Evolutionary conservation across 768 basidiomycete species (phyloP), one percentile per base, ranked within the genome.

Genomic region (Hypsizygus marmoreus): DNA sequence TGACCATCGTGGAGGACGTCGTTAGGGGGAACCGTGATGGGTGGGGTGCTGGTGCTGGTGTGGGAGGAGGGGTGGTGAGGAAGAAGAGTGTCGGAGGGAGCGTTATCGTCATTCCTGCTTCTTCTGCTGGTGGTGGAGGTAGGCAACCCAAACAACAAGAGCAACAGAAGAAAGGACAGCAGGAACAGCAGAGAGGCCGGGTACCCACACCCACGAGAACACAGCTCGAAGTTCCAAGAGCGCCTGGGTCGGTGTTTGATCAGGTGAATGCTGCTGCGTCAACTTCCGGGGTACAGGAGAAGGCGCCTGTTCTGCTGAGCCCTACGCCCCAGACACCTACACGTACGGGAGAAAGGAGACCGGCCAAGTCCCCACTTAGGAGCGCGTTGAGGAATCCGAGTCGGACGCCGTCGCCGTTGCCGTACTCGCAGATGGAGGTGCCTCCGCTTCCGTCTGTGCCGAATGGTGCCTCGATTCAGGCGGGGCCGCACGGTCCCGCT

Each of bases 1-100:
- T 88, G 83, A 81, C 77, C 54, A 81, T 88, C 51, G 80, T 88
- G 7, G 84, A 86, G 55, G 76, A 71, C 45, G 79, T 86, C 34
- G 62, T 82, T 19, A 65, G 65, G 35, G 54, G 34, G 24, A 60
- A 67, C 43, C 40, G 49, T 47, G 6, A 35, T 32, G 11, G 49
- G n/a, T 19, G 42, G 16, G 24, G 25, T 28, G 38, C 24, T 30
- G 31, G 41, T 14, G 3, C 36, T 13, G 20, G 26, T 30, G 22
- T 6, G 20, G 25, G 17, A 28, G 23, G 14, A 25, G 42, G 36
- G 28, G 22, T 25, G 35, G 42, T 11, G 31, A 44, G 26, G 30
- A 29, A 37, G 37, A 39, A 3, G 36, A 36, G 47, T 23, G 25
- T 23, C 35, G 39, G 43, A 30, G 32, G 39, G 30, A 45, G 59